Evolutionary conservation across 257 asterid genomes (phyloP).

Genomic region (Handroanthus guayacan): DNA sequence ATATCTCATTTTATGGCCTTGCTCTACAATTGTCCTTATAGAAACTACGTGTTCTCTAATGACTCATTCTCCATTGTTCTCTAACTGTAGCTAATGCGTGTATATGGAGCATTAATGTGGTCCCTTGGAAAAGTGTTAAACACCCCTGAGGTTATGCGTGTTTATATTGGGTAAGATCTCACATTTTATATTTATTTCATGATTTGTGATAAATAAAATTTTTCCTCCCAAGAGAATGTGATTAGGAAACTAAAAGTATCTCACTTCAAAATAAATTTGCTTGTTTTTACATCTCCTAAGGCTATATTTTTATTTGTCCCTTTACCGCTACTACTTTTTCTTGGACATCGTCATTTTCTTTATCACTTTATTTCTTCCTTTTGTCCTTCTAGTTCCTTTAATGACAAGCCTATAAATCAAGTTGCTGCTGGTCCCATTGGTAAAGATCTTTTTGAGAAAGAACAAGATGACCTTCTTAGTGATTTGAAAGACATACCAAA

Average conservation of each 20-base stretch:
- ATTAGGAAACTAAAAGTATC: neutral
- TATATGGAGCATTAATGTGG: conserved; percentile 90
- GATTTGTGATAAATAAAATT: conserved; percentile 1
- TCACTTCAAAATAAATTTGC: neutral
- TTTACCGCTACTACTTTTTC: neutral
- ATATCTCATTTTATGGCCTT: neutral
- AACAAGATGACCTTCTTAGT: conserved; percentile 72
- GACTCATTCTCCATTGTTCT: conserved; percentile 10
- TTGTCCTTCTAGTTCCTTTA: conserved; percentile 61
- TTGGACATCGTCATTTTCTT: neutral
- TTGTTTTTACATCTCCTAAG: neutral
- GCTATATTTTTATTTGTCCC: too few species aligned
- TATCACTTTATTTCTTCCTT: neutral
- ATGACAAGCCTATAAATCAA: conserved; percentile 71
- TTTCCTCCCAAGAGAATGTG: neutral
- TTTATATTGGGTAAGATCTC: conserved; percentile 73
- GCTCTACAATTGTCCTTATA: neutral
- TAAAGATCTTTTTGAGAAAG: conserved; percentile 72
- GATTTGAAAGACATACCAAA: conserved; percentile 80
- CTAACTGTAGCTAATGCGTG: conserved; percentile 76
- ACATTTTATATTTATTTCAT: neutral
- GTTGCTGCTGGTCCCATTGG: conserved; percentile 73
- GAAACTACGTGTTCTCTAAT: neutral
- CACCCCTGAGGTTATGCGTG: conserved; percentile 82
- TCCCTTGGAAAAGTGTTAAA: conserved; percentile 86